A percentile compares a stretch with the other conserved stretches of the same genome.
Conservation (phyloP, 2,329 filamentous ascomycete species). For the Xylaria multiplex region DNA sequence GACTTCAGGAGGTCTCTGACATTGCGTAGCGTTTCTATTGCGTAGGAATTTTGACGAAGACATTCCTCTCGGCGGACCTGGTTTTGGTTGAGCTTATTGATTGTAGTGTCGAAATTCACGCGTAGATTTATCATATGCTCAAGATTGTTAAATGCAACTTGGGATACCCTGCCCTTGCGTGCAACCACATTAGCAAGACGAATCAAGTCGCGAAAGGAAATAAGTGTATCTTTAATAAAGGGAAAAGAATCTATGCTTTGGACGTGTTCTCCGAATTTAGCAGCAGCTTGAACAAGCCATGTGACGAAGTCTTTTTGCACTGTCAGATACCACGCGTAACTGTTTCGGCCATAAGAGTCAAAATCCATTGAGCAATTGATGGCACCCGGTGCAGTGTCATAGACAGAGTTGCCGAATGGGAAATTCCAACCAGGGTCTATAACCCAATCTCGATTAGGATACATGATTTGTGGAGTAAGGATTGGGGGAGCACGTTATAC, state of each 20-base stretch:
- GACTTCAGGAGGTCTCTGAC: neutral
- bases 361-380: neutral
- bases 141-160: neutral
- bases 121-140: slow-evolving; percentile 21
- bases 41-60: neutral
- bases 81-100: neutral
- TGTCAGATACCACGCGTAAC: slow-evolving; percentile 9
- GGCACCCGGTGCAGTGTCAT: no score
- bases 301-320: slow-evolving; percentile 10
- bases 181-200: neutral
- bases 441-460: neutral
- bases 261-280: neutral
- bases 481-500: neutral
- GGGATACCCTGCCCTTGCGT: neutral
- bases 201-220: neutral
- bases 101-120: neutral
- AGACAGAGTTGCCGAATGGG: no score
- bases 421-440: neutral
- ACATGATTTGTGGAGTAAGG: slow-evolving; percentile 4
- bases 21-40: neutral
- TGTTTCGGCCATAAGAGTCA: neutral
- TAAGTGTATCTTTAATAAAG: neutral
- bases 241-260: neutral
- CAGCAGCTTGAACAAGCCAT: slow-evolving; percentile 25
- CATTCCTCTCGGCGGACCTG: neutral